These are phyloP conservation scores for Plasmodium knowlesi DNA, from an alignment of 169 alveolate genomes.

Conservation along the genomic window DNA sequence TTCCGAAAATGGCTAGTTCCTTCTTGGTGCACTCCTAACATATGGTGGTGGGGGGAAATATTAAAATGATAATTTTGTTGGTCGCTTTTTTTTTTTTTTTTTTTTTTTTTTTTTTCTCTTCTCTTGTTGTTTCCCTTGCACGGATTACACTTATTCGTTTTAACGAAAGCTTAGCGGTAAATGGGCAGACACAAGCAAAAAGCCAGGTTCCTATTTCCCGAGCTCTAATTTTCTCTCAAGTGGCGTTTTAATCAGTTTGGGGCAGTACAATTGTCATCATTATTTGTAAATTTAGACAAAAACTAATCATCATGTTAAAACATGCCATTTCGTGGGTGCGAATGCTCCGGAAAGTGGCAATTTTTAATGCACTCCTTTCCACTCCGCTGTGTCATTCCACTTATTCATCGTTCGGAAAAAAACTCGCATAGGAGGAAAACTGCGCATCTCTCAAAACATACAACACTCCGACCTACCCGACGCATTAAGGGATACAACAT, in stretches of 20 bases:
- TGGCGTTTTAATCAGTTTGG: slow-evolving; percentile 83
- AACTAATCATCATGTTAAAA: slow-evolving; percentile 84
- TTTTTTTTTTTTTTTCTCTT: neutral
- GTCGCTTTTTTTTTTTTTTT: neutral
- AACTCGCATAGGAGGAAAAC: neutral
- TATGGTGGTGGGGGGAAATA: slow-evolving; percentile 12
- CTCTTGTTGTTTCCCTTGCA: neutral
- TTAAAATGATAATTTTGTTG: neutral
- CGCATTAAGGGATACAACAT: slow-evolving; percentile 93
- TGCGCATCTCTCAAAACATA: neutral
- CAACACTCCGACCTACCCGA: slow-evolving; percentile 78
- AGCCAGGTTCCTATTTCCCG: neutral
- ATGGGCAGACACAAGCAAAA: neutral
- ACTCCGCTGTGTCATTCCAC: neutral
- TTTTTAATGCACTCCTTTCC: too few relatives aligned
- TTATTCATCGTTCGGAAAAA: neutral
- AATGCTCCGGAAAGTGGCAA: neutral
- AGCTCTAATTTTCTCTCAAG: neutral
- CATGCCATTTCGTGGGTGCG: neutral
- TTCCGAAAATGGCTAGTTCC: slow-evolving; percentile 96
- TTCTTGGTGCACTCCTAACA: slow-evolving; percentile 90
- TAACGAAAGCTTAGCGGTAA: neutral
- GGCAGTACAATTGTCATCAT: slow-evolving; percentile 84
- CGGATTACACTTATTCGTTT: neutral
- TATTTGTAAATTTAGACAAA: slow-evolving; percentile 73